Base-by-base conservation (phyloP, 495 filamentous ascomycete genomes). In the Trichodelitschia bisporula region DNA sequence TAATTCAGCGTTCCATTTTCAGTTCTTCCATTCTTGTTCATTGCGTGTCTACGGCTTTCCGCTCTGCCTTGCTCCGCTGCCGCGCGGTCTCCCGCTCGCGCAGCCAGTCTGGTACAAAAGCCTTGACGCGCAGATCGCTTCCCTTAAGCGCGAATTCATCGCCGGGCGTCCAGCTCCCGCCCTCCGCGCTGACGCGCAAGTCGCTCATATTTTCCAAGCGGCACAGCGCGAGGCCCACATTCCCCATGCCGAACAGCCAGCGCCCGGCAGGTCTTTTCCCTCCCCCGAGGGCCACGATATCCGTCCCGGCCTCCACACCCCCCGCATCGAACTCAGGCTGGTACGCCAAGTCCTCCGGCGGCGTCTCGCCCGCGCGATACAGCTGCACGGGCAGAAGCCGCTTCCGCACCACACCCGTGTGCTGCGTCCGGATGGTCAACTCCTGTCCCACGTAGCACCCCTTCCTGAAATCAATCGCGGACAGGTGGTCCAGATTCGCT, bases 361-460 rank as follows among this genome's bases (percentile, higher is more conserved):
- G 13, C 3, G 45, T 32, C 0, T 24, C 21, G 6, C 21, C 21
- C 4, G 21, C 25, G 4, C 36, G 28, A 43, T 89, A 90, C n/a
- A 92, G 34, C 47, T 72, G 56, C 3, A 80, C 69, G 0, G 86
- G 86, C 19, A 97, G 41, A n/a, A 95, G 64, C 2, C 86, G 57
- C 57, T 91, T 91, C 42, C 86, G 58, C 26, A 93, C 79, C 6
- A 97, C 77, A 20, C 86, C 86, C 1, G 72, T 82, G 49, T 95
- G 86, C 44, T 79, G 69, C 0, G 89, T 95, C 15, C 86, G 69
- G 27, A 92, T 90, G 4, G 89, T 95, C 31, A 95, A 58, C 47
- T 97, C 86, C 53, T 97, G 86, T 0, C 86, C 86, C 0, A 95
- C 69, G 49, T 97, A 97, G 50, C 86, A 97, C 1, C 86, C 86